Evolutionary conservation across 257 asterid species (phyloP), one percentile per base, ranked within the genome.

Genomic region (Cruciata laevipes): DNA sequence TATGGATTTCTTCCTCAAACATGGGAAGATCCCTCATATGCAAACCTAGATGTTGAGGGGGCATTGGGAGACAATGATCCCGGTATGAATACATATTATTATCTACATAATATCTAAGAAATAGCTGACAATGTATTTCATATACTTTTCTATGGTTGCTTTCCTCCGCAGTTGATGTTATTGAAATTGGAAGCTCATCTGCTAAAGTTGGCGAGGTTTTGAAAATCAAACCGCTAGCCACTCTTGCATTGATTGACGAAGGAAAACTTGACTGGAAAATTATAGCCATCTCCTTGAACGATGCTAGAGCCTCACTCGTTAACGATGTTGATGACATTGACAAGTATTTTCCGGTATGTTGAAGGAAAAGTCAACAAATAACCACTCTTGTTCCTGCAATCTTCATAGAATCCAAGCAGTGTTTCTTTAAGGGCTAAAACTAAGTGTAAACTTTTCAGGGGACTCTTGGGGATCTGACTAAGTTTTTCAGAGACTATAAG

Each of bases 201-300:
- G 95, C 70, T 14, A 80, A 82, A 77, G 83, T 90, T 67, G 96
- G 98, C 70, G 83, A 94, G 78, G 83, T 94, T 53, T 69, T 91
- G 85, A 94, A 82, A 78, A 94, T 94, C 74, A 94, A 90, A 83
- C 99, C 99, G 7, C 49, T 94, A 83, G 98, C 86, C 65, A 92
- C 98, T 61, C 78, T 94, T 56, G 99, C 99, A 30, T 87, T 94
- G 98, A 87, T 94, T 66, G 99, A 94, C 57, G 99, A 94, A 71
- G 99, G 96, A 66, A 97, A 94, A 78, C 96, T 90, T 69, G 99
- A 94, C 84, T 94, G 99, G 98, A 94, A 90, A 74, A 89, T 94
- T 37, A 80, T 94, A 69, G 98, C 99, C 32, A 89, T 94, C 73
- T 88, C 99, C 4, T 75, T 90, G 80, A 97, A 85, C 35, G 96